Evolutionary conservation across 768 basidiomycete species (phyloP), one percentile per base, ranked within the genome.

Genomic region (Lactifluus volemus): DNA sequence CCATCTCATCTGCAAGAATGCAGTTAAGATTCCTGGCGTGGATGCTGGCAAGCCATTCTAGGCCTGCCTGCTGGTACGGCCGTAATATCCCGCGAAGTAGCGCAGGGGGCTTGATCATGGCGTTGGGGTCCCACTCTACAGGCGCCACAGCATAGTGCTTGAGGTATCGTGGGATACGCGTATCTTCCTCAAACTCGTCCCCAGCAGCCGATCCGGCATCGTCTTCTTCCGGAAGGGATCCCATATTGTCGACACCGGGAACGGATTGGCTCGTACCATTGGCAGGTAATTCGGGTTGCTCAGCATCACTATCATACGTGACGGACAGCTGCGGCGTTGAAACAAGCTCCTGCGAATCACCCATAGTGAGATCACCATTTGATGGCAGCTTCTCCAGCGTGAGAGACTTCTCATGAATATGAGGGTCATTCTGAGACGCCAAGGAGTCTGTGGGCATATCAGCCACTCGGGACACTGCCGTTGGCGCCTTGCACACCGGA

Each of bases 1-100:
- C 94, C 93, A 97, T 95, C 72, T 96, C 92, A 68, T 96, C 94
- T 1, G 92, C 92, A 45, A 92, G 75, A 52, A 92, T 92, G 0
- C 89, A 89, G 65, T 92, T 92, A 47, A 89, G 67, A 65, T 85
- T 84, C 65, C 91, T 91, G 42, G 77, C 76, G 70, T 95, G 92
- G 58, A 96, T 76, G 68, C 85, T 89, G 5, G 92, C 88, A 47
- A 97, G 84, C 96, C 96, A 98, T 70, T 98, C 93, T 53, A 97
- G 74, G 0, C 96, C 96, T 4, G 89, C 81, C 52, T 95, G 85
- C 70, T 99, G 96, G 69, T 98, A 99, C 9, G 93, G 93, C 17
- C 94, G 85, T 49, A 99, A 76, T 42, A 82, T 81, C 1, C 94
- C 96, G 4, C 96, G 90, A 3, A 97, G 80, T 36, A 99, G 77